Base-by-base conservation (phyloP, 768 basidiomycete species). In the Suillus bovinus region DNA sequence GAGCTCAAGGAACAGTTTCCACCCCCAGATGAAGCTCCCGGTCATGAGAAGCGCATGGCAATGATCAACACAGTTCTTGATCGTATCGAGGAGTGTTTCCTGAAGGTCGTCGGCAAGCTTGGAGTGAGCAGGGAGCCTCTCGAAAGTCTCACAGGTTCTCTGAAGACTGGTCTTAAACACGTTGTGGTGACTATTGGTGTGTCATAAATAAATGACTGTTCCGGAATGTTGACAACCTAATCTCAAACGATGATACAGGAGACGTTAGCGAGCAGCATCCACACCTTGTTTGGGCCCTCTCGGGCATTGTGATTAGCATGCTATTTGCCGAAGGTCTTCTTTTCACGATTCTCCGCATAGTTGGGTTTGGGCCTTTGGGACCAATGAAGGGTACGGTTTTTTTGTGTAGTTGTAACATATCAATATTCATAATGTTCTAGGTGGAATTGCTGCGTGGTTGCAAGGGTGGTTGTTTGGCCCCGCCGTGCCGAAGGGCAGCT, bases 221-320 rank as follows among this genome's bases (percentile, higher is more conserved):
- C 38, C 16, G 38, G 38, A 38, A 38, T 14, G 56, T 41, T 41
- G 13, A 42, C 22, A 7, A 2, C 6, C 20, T 47, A 20, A 17
- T 20, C 6, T 34, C 13, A 20, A 52, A 22, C n/a, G 10, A n/a
- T 53, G 52, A 54, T 27, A 49, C 24, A 79, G 78, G 76, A 17
- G 76, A 79, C 42, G 58, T 80, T 8, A 67, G 67, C 4, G 78
- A 79, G 56, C 70, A 75, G 24, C 78, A 80, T 54, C 77, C 78
- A 14, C 39, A 59, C 29, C 63, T 79, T 1, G 54, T 74, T 9
- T 61, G 63, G 7, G 62, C 60, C 17, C 24, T 79, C 13, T 47
- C 77, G n/a, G 59, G 74, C 56, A 61, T n/a, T 53, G 67, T 10
- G 68, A 50, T 44, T 11, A 22, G n/a, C 42, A 44, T 44, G 42